Conservation (phyloP, 306 rosid species). For the Lagenaria siceraria region DNA sequence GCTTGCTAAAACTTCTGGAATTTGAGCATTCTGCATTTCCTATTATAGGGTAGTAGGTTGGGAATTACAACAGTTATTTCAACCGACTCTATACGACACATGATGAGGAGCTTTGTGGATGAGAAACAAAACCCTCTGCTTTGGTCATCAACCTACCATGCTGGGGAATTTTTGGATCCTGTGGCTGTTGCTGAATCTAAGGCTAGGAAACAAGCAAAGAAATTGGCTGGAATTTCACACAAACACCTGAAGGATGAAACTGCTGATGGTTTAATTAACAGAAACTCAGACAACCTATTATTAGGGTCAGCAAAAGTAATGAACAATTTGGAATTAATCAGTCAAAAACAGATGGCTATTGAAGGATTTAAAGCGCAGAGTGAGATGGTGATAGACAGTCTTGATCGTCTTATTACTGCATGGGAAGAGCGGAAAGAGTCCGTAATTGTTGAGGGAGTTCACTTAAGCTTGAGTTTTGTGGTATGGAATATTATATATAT, state of each 20-base stretch:
- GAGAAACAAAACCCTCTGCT: conserved; percentile 88
- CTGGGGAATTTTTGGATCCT: conserved; percentile 94
- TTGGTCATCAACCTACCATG: conserved; percentile 99
- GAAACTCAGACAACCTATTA: conserved; percentile 30
- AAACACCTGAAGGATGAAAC: conserved; percentile 32
- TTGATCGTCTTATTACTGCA: conserved; percentile 86
- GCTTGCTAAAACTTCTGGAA: conserved; percentile 12
- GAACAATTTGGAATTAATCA: conserved; percentile 29
- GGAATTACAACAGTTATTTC: conserved; percentile 94
- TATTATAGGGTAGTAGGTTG: conserved; percentile 79
- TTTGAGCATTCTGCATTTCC: neutral
- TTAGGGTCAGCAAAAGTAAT: conserved; percentile 16
- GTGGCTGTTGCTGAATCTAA: conserved; percentile 81
- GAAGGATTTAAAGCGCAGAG: conserved; percentile 98
- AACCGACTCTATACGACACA: conserved; percentile 89
- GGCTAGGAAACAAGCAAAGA: conserved; percentile 60
- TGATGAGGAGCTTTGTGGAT: conserved; percentile 95
- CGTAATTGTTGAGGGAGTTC: conserved; percentile 96
- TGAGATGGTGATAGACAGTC: conserved; percentile 99
- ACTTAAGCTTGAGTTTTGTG: conserved; percentile 90
- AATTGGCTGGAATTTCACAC: conserved; percentile 44
- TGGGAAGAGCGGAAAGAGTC: conserved; percentile 98
- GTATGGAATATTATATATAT: conserved; percentile 42
- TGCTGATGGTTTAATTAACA: conserved; percentile 22
- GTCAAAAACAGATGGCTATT: conserved; percentile 85